phyloP scores from a whole-genome alignment of 179 eudicot species.

The Nepenthes alata region DNA sequence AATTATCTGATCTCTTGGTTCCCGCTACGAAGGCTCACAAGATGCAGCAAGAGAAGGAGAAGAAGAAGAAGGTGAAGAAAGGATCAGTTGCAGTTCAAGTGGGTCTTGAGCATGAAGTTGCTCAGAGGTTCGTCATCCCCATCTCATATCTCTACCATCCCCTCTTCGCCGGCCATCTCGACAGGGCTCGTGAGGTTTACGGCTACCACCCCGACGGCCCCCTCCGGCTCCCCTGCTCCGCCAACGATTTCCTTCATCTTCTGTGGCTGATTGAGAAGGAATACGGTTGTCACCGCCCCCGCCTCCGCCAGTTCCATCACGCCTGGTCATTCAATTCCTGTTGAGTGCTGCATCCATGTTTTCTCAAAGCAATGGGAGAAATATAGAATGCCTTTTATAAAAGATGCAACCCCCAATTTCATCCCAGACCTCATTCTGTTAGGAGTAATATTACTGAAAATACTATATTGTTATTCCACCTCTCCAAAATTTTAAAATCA shows the following conservation, averaged over 20 bases:
- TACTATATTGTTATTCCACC: too few relatives aligned
- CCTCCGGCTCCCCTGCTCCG: conserved; percentile 33
- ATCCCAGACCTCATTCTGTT: too few relatives aligned
- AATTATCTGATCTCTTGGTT: too few relatives aligned
- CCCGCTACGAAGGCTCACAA: too few relatives aligned
- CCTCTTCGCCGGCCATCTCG: conserved; percentile 20
- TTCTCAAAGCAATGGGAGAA: too few relatives aligned
- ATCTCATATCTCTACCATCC: conserved; percentile 35
- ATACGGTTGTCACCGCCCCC: background rate
- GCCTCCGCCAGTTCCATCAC: conserved; percentile 11
- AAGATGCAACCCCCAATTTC: too few relatives aligned
- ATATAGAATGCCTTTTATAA: too few relatives aligned
- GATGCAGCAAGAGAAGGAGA: conserved; percentile 6
- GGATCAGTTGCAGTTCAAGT: conserved; percentile 35
- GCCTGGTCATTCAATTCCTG: conserved; percentile 1
- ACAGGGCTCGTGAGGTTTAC: conserved; percentile 33
- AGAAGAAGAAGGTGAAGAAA: conserved; percentile 30
- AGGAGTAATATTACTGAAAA: too few relatives aligned
- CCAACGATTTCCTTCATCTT: conserved; percentile 33
- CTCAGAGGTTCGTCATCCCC: conserved; percentile 28
- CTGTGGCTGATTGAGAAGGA: conserved; percentile 33
- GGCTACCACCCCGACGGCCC: conserved; percentile 36
- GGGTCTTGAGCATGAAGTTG: conserved; percentile 24
- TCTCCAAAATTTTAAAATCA: too few relatives aligned
- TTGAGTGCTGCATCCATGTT: background rate